Conservation (phyloP, 257 asterid species). For the Solanum corneliomulleri region DNA sequence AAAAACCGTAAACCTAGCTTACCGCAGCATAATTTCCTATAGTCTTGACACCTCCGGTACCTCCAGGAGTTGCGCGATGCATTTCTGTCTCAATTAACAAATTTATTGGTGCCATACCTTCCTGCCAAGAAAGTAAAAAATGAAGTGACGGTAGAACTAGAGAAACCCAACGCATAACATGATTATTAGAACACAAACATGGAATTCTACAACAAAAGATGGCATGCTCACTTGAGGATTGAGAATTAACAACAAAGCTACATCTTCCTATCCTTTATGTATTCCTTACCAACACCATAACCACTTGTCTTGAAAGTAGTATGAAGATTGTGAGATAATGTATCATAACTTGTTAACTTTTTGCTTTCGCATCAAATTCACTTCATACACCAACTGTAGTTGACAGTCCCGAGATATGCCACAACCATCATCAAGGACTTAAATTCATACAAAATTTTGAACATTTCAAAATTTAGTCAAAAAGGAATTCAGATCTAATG, state of each 20-base stretch:
- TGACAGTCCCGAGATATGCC: neutral
- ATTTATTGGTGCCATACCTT: slow-evolving; percentile 92
- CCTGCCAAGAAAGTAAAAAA: slow-evolving; percentile 31
- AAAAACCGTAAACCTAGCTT: slow-evolving; percentile 10
- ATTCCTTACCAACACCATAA: neutral
- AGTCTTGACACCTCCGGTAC: slow-evolving; percentile 96
- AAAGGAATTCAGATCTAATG: neutral
- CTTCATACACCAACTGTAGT: neutral
- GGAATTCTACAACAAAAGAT: neutral
- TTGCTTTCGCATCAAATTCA: neutral
- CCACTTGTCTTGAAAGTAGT: neutral
- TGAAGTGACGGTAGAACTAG: neutral
- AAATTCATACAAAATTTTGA: neutral
- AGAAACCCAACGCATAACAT: neutral
- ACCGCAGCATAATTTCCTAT: slow-evolving; percentile 96
- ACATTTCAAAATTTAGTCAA: neutral
- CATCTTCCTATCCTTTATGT: neutral
- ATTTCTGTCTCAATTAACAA: slow-evolving; percentile 81
- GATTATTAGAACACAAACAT: neutral
- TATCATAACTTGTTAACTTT: neutral
- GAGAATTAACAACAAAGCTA: neutral
- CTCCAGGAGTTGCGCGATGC: slow-evolving; percentile 98
- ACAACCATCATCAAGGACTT: neutral
- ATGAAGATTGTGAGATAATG: neutral
- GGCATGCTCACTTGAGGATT: neutral